Base-by-base conservation (phyloP, 208 protist species). In the Crithidia mellificae region DNA sequence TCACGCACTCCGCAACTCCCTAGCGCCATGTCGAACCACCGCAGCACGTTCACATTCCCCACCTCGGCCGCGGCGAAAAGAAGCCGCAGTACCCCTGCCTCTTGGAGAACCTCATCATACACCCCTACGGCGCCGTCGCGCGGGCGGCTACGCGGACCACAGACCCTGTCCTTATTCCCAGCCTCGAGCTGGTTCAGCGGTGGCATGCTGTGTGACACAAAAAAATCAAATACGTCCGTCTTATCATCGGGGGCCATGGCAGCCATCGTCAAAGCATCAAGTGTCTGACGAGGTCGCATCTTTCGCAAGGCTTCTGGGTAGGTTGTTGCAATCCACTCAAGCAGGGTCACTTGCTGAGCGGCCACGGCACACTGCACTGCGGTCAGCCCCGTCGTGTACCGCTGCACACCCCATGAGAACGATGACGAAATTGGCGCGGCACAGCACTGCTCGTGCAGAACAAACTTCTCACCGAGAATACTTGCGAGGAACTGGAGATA, bases 41-140 rank as follows among this genome's bases (percentile, higher is more conserved):
- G 22, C 7, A 87, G 56, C 20, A 83, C 70, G 41, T 51, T 27
- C 17, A 51, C 50, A 41, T 81, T 73, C 1, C 82, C 85, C 15
- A 72, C 72, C 47, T 88, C 82, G 7, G 80, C 73, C 8, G 77
- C 80, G 46, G 81, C 77, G 27, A 77, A 76, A n/a, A 83, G 25
- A 15, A 74, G 41, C 12, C 41, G 49, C 17, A 66, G 39, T 22
- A 70, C 72, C 1, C 74, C 64, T 0, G 58, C 32, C 20, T 70
- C 52, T 17, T 51, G 19, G 27, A 86, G 53, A 14, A 41, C 52
- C 27, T 19, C 17, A 25, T 4, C 8, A 2, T 22, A 19, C 24
- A 59, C 34, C 1, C 56, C 62, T 6, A 20, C 46, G 27, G 38
- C 34, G 6, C 30, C 34, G 32, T 36, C 25, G 27, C n/a, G 52